A percentile compares a stretch with the other conserved stretches of the same genome.
These are phyloP conservation scores for Spathaspora girioi DNA, from an alignment of 805 yeast species.

Conservation along the genomic window DNA sequence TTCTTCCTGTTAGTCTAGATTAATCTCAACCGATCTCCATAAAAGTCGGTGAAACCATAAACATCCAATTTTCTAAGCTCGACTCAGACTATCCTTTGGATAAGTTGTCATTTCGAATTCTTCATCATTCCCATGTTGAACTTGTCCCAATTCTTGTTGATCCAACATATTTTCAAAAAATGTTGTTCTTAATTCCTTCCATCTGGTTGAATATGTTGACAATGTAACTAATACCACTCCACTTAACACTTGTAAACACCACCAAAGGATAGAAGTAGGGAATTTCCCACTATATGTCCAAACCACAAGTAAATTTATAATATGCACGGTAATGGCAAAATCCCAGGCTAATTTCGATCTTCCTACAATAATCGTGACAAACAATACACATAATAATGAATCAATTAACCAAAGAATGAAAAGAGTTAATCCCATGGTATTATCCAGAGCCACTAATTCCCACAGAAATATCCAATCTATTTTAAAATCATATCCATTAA, in stretches of 20 bases:
- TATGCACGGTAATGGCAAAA: conserved; percentile 90
- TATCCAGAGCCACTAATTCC: conserved; percentile 67
- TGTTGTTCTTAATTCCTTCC: conserved; percentile 87
- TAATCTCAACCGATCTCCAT: neutral
- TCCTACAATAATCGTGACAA: conserved; percentile 84
- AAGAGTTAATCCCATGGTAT: conserved; percentile 76
- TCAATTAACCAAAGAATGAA: conserved; percentile 78
- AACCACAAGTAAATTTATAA: conserved; percentile 67
- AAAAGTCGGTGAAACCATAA: neutral
- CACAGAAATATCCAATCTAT: conserved; percentile 77
- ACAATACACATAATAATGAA: conserved; percentile 76
- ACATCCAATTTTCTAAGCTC: neutral
- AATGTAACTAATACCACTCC: conserved; percentile 66
- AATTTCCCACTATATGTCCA: conserved; percentile 62
- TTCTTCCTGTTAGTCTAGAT: no score
- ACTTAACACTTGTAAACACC: conserved; percentile 72
- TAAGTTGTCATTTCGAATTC: conserved; percentile 1
- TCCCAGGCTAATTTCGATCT: conserved; percentile 94
- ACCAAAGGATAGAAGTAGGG: conserved; percentile 78
- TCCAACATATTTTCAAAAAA: conserved; percentile 84
- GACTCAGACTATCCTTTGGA: neutral
- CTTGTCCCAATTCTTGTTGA: conserved; percentile 44
- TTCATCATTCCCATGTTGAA: conserved; percentile 3
- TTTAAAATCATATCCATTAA: conserved; percentile 69
- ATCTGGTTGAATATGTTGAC: conserved; percentile 87